Base-by-base conservation (phyloP, 305 asterid genomes). In the Euphrasia arctica region DNA sequence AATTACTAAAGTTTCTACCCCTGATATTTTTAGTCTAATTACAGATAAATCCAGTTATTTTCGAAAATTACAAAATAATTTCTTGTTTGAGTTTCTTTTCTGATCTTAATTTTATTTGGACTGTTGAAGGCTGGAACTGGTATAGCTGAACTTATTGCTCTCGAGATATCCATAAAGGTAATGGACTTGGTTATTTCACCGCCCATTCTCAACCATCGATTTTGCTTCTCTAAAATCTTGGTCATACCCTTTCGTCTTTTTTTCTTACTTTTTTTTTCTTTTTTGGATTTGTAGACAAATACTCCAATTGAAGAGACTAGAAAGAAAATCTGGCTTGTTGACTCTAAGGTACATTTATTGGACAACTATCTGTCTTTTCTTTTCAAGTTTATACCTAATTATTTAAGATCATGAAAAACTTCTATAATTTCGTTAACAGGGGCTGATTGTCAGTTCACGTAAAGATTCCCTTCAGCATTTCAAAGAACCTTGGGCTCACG, bases 61-160 rank as follows among this genome's bases (percentile, higher is more conserved):
- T 49, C 25, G 6, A 49, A 13, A n/a, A n/a, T 14, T 49, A 5
- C 1, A 49, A 1, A 1, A 13, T 0, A 49, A 49, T 5, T 61
- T 9, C 4, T 34, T 72, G 9, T 25, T 60, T 60, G 60, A 14
- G 58, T 67, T 72, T 63, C 9, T 29, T 56, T 52, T 32, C 58
- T 43, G 55, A 58, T 63, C 66, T 64, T 6, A 65, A 66, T 10
- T 31, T 9, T 61, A 45, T 68, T 74, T 32, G 71, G 54, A 61
- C 67, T 74, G 61, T 56, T 72, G 73, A 72, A 93, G 96, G 99
- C 98, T 77, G 99, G 98, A 70, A 94, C 99, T 8, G 99, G 99
- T 54, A 94, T 91, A 70, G 98, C 98, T 59, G 99, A 94, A 82
- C 99, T 94, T 67, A 94, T 94, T 49, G 95, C 99, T 62, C 99